Conservation (phyloP, 805 yeast genomes). For the Lipomyces orientalis region DNA sequence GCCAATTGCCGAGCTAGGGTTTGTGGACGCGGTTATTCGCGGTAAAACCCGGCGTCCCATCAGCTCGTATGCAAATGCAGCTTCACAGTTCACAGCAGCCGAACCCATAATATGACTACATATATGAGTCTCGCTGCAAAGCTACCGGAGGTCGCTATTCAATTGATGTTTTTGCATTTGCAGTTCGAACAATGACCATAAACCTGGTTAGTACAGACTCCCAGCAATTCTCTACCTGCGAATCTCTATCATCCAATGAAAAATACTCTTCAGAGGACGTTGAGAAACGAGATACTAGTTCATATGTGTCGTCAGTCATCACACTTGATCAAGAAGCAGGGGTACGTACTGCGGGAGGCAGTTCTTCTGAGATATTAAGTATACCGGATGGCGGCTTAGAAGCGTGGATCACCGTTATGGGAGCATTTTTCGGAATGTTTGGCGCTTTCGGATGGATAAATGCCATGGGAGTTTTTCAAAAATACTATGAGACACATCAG, state of each 20-base stretch:
- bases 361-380: constrained; percentile 1
- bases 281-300: neutral
- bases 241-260: neutral
- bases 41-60: neutral
- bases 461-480: constrained; percentile 40
- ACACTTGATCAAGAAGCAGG: neutral
- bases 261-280: neutral
- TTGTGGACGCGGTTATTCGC: neutral
- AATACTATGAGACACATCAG: constrained; percentile 38
- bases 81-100: neutral
- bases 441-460: constrained; percentile 60
- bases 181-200: neutral
- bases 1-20: neutral
- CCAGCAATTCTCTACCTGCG: neutral
- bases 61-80: neutral
- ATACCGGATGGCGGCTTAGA: constrained; percentile 59
- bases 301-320: neutral
- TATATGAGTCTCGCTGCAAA: neutral
- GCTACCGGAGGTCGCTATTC: neutral
- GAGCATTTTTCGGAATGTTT: constrained; percentile 64
- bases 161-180: neutral
- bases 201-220: neutral
- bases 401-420: constrained; percentile 60
- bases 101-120: neutral
- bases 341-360: neutral